These are phyloP conservation scores for Lepiota subincarnata DNA, from an alignment of 768 basidiomycete species.

Conservation along the genomic window DNA sequence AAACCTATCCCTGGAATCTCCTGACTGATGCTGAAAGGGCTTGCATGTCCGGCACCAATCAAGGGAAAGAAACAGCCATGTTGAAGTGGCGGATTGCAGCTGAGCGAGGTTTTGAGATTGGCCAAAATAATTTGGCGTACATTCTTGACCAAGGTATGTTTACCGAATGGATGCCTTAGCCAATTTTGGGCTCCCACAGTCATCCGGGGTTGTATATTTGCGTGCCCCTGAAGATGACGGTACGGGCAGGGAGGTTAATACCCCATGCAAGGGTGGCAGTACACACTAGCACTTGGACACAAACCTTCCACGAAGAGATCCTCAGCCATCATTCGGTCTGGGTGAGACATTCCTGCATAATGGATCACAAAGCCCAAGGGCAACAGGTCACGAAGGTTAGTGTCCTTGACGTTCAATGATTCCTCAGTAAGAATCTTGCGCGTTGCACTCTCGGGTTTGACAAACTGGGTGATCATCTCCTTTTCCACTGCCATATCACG, in stretches of 20 bases:
- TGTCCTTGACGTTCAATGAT: constrained; percentile 75
- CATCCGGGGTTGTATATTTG: constrained; percentile 99
- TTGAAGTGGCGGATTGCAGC: constrained; percentile 94
- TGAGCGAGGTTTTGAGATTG: constrained; percentile 87
- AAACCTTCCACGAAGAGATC: constrained; percentile 91
- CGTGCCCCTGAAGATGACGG: constrained; percentile 99
- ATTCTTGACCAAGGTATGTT: constrained; percentile 83
- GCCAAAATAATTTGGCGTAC: constrained; percentile 94
- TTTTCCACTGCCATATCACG: constrained; percentile 95
- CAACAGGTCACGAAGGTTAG: constrained; percentile 80
- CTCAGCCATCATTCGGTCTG: constrained; percentile 89
- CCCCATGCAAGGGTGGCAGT: constrained; percentile 99
- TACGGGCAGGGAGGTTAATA: constrained; percentile 96
- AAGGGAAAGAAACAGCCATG: constrained; percentile 79
- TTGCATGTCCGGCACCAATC: constrained; percentile 67
- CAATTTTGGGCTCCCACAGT: neutral
- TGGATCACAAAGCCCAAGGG: constrained; percentile 98
- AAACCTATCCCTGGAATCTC: constrained; percentile 52
- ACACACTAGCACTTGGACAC: constrained; percentile 91
- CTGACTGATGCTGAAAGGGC: constrained; percentile 74
- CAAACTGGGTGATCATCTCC: constrained; percentile 94
- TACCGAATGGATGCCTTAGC: neutral
- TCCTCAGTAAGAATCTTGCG: constrained; percentile 88
- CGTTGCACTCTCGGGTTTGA: constrained; percentile 88
- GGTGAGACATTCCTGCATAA: constrained; percentile 93